phyloP scores from a whole-genome alignment of 2,329 filamentous ascomycete genomes.

The Epichloe baconii region DNA sequence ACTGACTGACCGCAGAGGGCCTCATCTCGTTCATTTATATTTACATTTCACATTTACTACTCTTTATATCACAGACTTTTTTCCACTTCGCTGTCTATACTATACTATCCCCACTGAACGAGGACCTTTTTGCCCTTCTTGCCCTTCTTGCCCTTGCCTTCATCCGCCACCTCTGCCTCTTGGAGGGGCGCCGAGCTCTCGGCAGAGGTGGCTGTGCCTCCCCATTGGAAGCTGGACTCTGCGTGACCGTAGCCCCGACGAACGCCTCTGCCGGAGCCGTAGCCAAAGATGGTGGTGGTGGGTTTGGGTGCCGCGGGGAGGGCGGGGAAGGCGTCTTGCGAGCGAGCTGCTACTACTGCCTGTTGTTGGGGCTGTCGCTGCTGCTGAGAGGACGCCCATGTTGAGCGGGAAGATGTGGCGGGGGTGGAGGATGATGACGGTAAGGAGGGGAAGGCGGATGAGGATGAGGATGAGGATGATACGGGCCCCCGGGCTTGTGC shows the following conservation, averaged over 20 bases:
- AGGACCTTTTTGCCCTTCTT: conserved; percentile 51
- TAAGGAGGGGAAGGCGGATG: background rate
- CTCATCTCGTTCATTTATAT: too few relatives aligned
- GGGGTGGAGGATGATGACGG: conserved; percentile 22
- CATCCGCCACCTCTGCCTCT: conserved; percentile 15
- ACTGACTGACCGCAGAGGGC: too few relatives aligned
- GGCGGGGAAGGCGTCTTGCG: conserved; percentile 59
- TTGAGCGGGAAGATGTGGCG: conserved; percentile 14
- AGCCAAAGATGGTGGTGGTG: conserved; percentile 47
- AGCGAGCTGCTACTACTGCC: conserved; percentile 14
- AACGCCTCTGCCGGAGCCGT: conserved; percentile 39
- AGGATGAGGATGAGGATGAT: background rate
- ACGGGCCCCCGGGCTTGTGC: background rate
- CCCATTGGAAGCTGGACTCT: conserved; percentile 43
- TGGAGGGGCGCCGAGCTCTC: conserved; percentile 8
- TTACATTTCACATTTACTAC: too few relatives aligned
- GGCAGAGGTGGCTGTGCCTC: conserved; percentile 16
- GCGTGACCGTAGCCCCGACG: conserved; percentile 37
- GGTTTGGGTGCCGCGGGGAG: conserved; percentile 66
- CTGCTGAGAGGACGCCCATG: conserved; percentile 16
- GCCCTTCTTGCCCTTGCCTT: conserved; percentile 34
- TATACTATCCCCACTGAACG: conserved; percentile 42
- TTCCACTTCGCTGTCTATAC: too few relatives aligned
- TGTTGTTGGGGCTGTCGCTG: conserved; percentile 21
- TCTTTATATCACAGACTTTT: too few relatives aligned